A percentile compares a stretch with the other conserved stretches of the same genome.
These are phyloP conservation scores for Lobosporangium transversale DNA, from an alignment of 192 early-diverging fungal genomes.

Conservation along the genomic window DNA sequence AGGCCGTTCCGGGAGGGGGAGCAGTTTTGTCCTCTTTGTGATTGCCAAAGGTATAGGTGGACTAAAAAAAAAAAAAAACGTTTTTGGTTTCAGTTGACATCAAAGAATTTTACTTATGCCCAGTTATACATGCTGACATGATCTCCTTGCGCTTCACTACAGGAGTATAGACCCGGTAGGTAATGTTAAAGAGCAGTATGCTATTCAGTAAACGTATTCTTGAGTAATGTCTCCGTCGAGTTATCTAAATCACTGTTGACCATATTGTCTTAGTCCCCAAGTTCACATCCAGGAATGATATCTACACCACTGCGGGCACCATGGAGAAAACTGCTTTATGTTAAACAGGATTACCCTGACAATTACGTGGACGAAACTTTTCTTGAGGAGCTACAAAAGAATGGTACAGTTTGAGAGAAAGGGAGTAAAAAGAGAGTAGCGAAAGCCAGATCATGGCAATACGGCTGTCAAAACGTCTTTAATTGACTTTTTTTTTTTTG, in stretches of 20 bases:
- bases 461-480: background rate
- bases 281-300: constrained; percentile 4
- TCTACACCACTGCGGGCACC: constrained; percentile 28
- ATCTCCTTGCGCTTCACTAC: background rate
- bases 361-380: constrained; percentile 93
- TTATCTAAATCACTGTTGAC: background rate
- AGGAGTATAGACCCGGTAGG: constrained; percentile 36
- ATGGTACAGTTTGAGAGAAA: too few species aligned
- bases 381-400: constrained; percentile 87
- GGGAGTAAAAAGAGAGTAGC: too few species aligned
- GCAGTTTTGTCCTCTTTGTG: constrained; percentile 44
- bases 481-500: background rate
- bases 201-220: too few species aligned
- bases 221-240: too few species aligned
- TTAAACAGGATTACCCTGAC: constrained; percentile 90
- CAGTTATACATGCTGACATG: background rate
- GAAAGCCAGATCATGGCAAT: too few species aligned
- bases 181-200: too few species aligned
- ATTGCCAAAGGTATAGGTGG: constrained; percentile 38
- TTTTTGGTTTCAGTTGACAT: background rate
- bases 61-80: background rate
- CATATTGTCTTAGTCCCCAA: constrained; percentile 5
- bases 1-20: constrained; percentile 41
- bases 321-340: constrained; percentile 88
- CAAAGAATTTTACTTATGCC: background rate